Evolutionary conservation across 495 filamentous ascomycete species (phyloP).

Genomic region (Annulohypoxylon bovei): DNA sequence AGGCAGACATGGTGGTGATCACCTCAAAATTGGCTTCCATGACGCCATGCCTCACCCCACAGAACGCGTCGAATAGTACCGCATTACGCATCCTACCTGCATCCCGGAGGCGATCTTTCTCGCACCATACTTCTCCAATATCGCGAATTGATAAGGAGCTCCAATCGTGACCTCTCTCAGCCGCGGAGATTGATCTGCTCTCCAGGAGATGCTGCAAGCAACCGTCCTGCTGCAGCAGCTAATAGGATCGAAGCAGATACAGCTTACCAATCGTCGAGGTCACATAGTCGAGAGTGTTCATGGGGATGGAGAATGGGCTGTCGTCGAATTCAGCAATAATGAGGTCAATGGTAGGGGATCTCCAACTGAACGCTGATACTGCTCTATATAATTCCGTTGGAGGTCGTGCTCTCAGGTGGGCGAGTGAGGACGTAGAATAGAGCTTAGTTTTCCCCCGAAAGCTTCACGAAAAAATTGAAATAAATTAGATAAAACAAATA

Average conservation of each 20-base stretch:
- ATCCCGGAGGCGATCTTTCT: constrained; percentile 13
- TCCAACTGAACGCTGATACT: constrained; percentile 7
- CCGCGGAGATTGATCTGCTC: constrained; percentile 27
- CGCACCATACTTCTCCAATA: constrained; percentile 42
- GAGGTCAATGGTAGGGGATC: constrained; percentile 16
- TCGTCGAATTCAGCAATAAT: constrained; percentile 9
- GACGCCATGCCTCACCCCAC: constrained; percentile 39
- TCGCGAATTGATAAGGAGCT: constrained; percentile 42
- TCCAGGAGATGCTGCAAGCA: constrained; percentile 22
- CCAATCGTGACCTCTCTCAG: constrained; percentile 37
- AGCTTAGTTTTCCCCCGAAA: not conserved
- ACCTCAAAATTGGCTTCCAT: constrained; percentile 34
- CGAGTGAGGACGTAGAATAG: not conserved
- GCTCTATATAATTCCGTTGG: constrained; percentile 26
- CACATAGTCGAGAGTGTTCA: not conserved
- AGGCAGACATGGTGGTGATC: constrained; percentile 29
- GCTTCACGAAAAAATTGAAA: not conserved
- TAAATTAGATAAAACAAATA: not conserved
- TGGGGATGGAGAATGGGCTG: constrained; percentile 8
- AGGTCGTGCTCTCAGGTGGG: not conserved
- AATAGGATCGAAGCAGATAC: constrained; percentile 7
- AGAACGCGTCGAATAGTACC: constrained; percentile 22
- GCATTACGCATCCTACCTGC: not conserved
- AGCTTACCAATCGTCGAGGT: constrained; percentile 31
- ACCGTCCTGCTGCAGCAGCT: not conserved